Conservation (phyloP, 441 rosid species). For the Gossypium davidsonii region DNA sequence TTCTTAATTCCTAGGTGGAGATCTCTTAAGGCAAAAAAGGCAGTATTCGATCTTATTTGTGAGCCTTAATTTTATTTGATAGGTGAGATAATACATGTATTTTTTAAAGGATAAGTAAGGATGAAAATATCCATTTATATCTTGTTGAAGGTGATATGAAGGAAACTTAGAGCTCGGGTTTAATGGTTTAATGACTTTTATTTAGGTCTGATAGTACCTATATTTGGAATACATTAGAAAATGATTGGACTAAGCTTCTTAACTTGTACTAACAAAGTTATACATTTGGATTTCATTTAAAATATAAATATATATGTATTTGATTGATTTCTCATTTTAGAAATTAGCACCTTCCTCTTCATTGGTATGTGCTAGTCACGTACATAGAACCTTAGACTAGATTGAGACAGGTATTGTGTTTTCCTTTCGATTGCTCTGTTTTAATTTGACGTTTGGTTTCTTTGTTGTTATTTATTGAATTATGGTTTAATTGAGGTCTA, state of each 20-base stretch:
- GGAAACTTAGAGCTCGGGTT: background rate
- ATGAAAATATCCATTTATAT: background rate
- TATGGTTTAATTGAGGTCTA: slow-evolving; percentile 5
- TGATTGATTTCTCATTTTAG: background rate
- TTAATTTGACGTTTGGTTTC: slow-evolving; percentile 2
- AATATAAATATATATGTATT: background rate
- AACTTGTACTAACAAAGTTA: background rate
- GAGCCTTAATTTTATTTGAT: background rate
- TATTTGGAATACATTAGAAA: background rate
- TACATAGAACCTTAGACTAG: background rate
- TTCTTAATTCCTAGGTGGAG: background rate
- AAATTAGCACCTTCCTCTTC: background rate
- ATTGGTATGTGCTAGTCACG: background rate
- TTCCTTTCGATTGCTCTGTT: slow-evolving; percentile 1
- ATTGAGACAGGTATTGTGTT: background rate
- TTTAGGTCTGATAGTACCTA: background rate
- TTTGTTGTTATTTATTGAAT: background rate
- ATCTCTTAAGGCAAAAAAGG: background rate
- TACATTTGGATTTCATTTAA: background rate
- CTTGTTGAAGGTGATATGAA: background rate
- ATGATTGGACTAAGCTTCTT: background rate
- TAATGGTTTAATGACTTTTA: background rate
- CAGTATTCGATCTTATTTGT: background rate
- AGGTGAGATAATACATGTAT: background rate
- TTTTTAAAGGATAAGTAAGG: background rate